Base-by-base conservation (phyloP, 257 asterid genomes). In the Hygrophila difformis region DNA sequence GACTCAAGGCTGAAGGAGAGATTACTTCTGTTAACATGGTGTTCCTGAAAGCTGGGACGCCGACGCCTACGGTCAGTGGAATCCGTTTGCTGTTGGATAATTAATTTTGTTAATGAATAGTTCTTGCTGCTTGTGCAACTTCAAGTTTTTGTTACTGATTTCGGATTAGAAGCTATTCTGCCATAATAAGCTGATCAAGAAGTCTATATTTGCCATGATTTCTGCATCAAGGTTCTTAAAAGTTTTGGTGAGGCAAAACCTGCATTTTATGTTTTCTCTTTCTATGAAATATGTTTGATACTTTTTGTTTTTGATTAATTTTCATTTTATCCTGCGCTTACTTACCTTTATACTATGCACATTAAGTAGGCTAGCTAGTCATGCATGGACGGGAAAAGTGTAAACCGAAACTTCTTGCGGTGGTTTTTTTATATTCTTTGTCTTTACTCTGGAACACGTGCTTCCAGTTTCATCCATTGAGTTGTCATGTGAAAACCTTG, bases 11-110 rank as follows among this genome's bases (percentile, higher is more conserved):
- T 51, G 96, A 91, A 70, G 98, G 96, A 39, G 96, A 86, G 45
- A 94, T 86, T 65, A 61, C 69, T 53, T 91, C 96, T 51, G 92
- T 86, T 15, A 91, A 91, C 53, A 71, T 82, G 94, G 98, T 59
- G 43, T 91, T 82, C 69, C 71, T 82, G 79, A 86, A 86, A 67
- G 82, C 93, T 3, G 96, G 98, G 46, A 82, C 98, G 16, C 93
- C 98, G 12, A 66, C 94, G 53, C 98, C 94, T 40, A 72, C 84
- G 37, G 96, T 88, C 67, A 66, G 70, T 67, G 4, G 18, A 6
- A 40, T 17, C 5, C 46, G 23, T 43, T 20, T 33, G n/a, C 28
- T 35, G 22, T 6, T 38, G 2, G 39, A 48, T 15, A 16, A 15
- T 24, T 24, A 15, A 39, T 29, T 39, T 37, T 4, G 22, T 22